Conservation (phyloP, 805 yeast species). For the Saccharomycopsis capsularis region DNA sequence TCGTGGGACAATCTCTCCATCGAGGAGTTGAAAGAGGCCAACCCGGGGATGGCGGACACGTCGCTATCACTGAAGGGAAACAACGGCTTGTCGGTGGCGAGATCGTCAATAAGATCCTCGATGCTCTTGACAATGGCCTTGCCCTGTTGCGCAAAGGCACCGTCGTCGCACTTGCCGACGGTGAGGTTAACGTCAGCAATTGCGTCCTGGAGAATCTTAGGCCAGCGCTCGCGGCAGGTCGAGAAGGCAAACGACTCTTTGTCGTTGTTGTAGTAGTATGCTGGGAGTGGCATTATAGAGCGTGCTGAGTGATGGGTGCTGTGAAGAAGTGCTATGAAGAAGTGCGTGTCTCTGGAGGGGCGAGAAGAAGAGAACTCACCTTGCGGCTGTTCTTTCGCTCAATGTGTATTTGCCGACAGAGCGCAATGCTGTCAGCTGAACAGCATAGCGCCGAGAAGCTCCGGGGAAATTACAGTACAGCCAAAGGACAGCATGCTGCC, state of each 20-base stretch:
- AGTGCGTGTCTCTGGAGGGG: too few species aligned
- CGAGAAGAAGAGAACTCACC: too few species aligned
- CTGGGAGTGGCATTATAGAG: conserved; percentile 36
- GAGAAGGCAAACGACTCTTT: conserved; percentile 71
- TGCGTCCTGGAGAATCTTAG: conserved; percentile 64
- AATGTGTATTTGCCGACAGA: too few species aligned
- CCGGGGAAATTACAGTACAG: too few species aligned
- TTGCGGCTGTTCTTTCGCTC: too few species aligned
- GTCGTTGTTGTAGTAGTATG: conserved; percentile 58
- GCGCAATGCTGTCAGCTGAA: too few species aligned
- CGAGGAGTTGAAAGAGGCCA: conserved; percentile 54
- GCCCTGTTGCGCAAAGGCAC: conserved; percentile 17
- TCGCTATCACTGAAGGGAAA: conserved; percentile 34
- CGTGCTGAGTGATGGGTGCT: too few species aligned
- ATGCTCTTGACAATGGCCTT: conserved; percentile 14
- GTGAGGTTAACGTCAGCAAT: conserved; percentile 51
- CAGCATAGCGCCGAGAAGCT: too few species aligned
- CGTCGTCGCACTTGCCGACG: conserved; percentile 23
- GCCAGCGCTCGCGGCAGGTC: conserved; percentile 83
- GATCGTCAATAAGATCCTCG: neutral
- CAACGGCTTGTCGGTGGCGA: conserved; percentile 27
- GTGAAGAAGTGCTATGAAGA: too few species aligned
- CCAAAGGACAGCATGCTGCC: too few species aligned
- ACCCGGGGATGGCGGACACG: conserved; percentile 33
- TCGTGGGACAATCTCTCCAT: conserved; percentile 29